Percentiles rank a stretch among this genome's conserved stretches.
These are phyloP conservation scores for Botryotinia narcissicola DNA, from an alignment of 2,329 filamentous ascomycete species.

Conservation along the genomic window DNA sequence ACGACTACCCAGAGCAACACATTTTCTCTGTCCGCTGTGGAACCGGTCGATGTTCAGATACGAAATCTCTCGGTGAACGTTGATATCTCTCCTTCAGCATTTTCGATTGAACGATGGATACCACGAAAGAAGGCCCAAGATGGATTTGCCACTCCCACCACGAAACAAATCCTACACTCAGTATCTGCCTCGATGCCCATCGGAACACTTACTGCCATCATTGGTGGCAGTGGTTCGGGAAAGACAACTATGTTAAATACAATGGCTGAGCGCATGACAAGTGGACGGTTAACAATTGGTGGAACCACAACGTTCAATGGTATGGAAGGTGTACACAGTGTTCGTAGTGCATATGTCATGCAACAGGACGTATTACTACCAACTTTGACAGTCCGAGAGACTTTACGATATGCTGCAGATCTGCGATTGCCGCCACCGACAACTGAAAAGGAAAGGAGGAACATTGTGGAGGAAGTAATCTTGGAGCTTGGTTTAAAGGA, in stretches of 20 bases:
- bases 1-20: slow-evolving; percentile 32
- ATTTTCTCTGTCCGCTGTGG: slow-evolving; percentile 48
- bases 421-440: slow-evolving; percentile 64
- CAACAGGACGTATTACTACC: slow-evolving; percentile 74
- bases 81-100: slow-evolving; percentile 55
- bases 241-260: slow-evolving; percentile 72
- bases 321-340: slow-evolving; percentile 48
- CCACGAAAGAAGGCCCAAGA: slow-evolving; percentile 33
- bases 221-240: slow-evolving; percentile 71
- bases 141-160: slow-evolving; percentile 39
- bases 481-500: slow-evolving; percentile 73
- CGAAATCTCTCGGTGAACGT: slow-evolving; percentile 55
- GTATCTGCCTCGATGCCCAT: slow-evolving; percentile 62
- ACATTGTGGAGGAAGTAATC: slow-evolving; percentile 73
- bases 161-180: slow-evolving; percentile 57
- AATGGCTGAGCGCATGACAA: slow-evolving; percentile 65
- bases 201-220: slow-evolving; percentile 70
- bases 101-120: slow-evolving; percentile 44
- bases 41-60: slow-evolving; percentile 53
- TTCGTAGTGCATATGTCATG: slow-evolving; percentile 69
- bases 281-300: slow-evolving; percentile 48
- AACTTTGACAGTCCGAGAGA: slow-evolving; percentile 73
- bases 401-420: slow-evolving; percentile 69
- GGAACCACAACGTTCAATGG: slow-evolving; percentile 64
- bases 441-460: slow-evolving; percentile 55